These are phyloP conservation scores for Debaryomyces psychrophilus DNA, from an alignment of 1,139 yeast genomes.

Conservation along the genomic window DNA sequence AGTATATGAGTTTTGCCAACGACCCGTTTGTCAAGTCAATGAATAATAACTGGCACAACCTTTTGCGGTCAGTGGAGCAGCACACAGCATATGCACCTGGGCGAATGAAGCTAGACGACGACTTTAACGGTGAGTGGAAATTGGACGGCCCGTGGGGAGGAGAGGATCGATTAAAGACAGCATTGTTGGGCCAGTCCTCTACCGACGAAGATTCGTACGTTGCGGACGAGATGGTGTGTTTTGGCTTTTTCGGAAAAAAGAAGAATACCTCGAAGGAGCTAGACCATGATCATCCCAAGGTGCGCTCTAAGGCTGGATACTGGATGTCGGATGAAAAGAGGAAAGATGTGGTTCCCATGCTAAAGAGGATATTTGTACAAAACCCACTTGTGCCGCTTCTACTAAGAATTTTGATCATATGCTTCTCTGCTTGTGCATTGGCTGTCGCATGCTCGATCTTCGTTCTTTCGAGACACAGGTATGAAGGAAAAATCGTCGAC, in stretches of 20 bases:
- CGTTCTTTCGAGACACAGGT: slow-evolving; percentile 44
- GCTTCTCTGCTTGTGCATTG: slow-evolving; percentile 63
- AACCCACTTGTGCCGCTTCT: slow-evolving; percentile 83
- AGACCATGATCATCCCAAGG: slow-evolving; percentile 32
- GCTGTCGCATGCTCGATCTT: slow-evolving; percentile 70
- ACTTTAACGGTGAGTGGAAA: slow-evolving; percentile 25
- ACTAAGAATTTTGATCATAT: slow-evolving; percentile 67
- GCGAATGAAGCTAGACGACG: slow-evolving; percentile 27
- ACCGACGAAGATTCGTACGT: slow-evolving; percentile 33
- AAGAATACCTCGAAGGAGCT: slow-evolving; percentile 11
- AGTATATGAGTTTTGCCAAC: slow-evolving; percentile 38
- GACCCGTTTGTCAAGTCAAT: slow-evolving; percentile 44
- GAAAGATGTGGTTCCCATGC: slow-evolving; percentile 64
- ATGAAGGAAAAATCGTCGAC: slow-evolving; percentile 48
- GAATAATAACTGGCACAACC: slow-evolving; percentile 44
- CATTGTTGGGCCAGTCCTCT: slow-evolving; percentile 48
- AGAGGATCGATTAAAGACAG: slow-evolving; percentile 58
- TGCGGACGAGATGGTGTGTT: slow-evolving; percentile 18
- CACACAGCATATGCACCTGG: slow-evolving; percentile 42
- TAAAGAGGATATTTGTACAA: slow-evolving; percentile 62
- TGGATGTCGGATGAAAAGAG: slow-evolving; percentile 70
- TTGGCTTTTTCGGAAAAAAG: slow-evolving; percentile 13
- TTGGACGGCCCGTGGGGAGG: slow-evolving; percentile 67
- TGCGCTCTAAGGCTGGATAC: slow-evolving; percentile 61
- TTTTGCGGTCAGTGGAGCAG: slow-evolving; percentile 38